Evolutionary conservation across 1,284 basidiomycete species (phyloP).

Genomic region (Rhizoctonia solani): DNA sequence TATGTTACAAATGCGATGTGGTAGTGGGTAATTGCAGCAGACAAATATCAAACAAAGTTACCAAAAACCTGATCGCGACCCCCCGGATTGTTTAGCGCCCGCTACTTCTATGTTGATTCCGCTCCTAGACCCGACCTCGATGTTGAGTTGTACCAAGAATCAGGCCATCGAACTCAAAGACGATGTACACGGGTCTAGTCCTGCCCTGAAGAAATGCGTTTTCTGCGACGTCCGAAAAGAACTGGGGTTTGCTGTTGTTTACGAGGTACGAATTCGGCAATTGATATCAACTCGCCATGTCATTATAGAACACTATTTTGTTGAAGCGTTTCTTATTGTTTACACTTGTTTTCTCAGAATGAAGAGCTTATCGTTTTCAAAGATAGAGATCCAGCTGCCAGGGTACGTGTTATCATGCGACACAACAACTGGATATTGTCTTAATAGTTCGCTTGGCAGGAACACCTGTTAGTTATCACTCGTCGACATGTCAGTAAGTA

Average conservation of each 20-base stretch:
- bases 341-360: conserved; percentile 40
- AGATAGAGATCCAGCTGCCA: conserved; percentile 49
- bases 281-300: neutral
- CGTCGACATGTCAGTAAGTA: conserved; percentile 45
- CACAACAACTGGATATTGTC: too few relatives aligned
- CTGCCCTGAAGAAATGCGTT: conserved; percentile 45
- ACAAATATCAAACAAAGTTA: too few relatives aligned
- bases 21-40: too few relatives aligned
- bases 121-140: neutral
- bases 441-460: too few relatives aligned
- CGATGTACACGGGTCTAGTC: neutral
- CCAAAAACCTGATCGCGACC: too few relatives aligned
- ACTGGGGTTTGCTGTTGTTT: conserved; percentile 63
- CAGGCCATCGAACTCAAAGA: conserved; percentile 12
- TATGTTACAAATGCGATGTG: too few relatives aligned
- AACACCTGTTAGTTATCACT: conserved; percentile 52
- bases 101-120: neutral
- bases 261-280: conserved; percentile 57
- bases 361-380: conserved; percentile 49
- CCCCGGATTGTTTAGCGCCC: too few relatives aligned
- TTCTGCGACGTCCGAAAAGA: conserved; percentile 62
- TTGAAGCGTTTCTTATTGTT: conserved; percentile 7
- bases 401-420: too few relatives aligned
- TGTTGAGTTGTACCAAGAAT: conserved; percentile 16
- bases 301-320: neutral